Evolutionary conservation across 192 early-diverging fungal genomes (phyloP).

Genomic region (Geosiphon pyriformis): DNA sequence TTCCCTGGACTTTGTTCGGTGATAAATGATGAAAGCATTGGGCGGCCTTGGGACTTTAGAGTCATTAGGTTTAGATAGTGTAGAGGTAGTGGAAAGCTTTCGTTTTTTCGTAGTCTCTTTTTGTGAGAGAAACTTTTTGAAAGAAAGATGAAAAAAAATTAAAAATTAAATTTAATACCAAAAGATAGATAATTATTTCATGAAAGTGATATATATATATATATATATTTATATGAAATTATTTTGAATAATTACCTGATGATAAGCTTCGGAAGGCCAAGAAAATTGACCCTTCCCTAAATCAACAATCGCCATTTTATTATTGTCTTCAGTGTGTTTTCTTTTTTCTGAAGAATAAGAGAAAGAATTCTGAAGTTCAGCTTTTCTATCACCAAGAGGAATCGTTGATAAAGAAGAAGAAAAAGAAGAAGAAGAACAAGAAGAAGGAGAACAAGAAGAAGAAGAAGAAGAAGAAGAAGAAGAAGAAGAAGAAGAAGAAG

Average conservation of each 20-base stretch:
- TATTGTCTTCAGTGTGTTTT: no score
- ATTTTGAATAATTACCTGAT: constrained; percentile 9
- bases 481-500: background rate
- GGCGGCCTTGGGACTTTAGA: constrained; percentile 21
- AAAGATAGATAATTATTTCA: background rate
- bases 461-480: background rate
- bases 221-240: background rate
- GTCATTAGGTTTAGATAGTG: constrained; percentile 17
- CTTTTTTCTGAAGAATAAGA: no score
- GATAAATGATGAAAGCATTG: constrained; percentile 25
- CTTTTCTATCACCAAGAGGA: background rate
- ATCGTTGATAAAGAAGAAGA: background rate
- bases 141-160: background rate
- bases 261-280: constrained; percentile 15
- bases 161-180: background rate
- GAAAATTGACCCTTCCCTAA: constrained; percentile 16
- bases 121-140: background rate
- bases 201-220: background rate
- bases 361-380: no score
- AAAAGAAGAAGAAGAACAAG: background rate
- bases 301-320: no score
- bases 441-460: background rate
- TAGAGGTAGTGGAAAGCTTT: background rate
- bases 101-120: constrained; percentile 16
- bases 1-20: constrained; percentile 22